phyloP scores from a whole-genome alignment of 495 filamentous ascomycete species.

The Parmelia sp. region DNA sequence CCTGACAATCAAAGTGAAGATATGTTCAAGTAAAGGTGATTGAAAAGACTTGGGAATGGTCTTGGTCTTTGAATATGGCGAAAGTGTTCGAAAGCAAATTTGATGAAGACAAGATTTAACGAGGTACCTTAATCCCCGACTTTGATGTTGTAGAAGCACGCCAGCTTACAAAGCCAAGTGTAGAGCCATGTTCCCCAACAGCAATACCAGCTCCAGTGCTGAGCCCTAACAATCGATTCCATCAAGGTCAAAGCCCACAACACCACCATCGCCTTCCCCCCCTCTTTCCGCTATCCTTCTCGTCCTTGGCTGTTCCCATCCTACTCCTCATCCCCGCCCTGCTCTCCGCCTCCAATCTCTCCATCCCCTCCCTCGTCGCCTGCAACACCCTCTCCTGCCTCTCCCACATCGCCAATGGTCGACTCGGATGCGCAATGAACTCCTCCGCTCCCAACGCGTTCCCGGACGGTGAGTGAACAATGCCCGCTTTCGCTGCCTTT shows the following conservation, averaged over 20 bases:
- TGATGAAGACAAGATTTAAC: background rate
- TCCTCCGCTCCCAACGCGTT: conserved; percentile 25
- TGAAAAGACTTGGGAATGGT: background rate
- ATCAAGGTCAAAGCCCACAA: background rate
- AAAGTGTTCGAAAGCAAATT: background rate
- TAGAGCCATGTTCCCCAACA: background rate
- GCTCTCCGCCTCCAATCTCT: conserved; percentile 16
- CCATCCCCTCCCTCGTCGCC: conserved; percentile 11
- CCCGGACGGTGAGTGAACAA: conserved; percentile 31
- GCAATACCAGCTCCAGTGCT: background rate
- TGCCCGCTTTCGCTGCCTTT: background rate
- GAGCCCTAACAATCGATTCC: background rate
- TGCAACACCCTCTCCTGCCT: conserved; percentile 26
- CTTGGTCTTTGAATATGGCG: background rate
- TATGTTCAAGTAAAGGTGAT: background rate
- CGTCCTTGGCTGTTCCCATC: background rate
- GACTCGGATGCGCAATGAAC: conserved; percentile 26
- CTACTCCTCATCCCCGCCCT: conserved; percentile 1
- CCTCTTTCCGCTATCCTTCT: background rate
- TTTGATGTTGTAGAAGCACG: background rate
- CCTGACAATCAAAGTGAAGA: background rate
- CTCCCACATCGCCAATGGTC: conserved; percentile 33
- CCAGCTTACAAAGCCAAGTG: background rate
- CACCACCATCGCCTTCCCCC: conserved; percentile 3
- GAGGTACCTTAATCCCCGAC: background rate